Evolutionary conservation across 192 early-diverging fungal genomes (phyloP).

Genomic region (Haplosporangium gracile): DNA sequence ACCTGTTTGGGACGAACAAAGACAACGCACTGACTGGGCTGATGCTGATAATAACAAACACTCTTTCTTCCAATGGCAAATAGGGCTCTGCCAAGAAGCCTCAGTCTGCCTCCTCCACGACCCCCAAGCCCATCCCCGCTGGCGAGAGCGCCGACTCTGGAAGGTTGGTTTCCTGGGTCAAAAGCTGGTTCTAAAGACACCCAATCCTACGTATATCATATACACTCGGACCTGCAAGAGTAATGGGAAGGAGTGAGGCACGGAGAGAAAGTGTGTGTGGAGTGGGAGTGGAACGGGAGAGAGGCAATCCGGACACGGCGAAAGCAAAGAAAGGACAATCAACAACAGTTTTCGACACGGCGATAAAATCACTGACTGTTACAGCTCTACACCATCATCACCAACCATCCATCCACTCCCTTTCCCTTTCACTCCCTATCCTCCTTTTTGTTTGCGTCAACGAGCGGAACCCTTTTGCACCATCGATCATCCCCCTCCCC

Average conservation of each 20-base stretch:
- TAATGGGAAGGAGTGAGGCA: not conserved
- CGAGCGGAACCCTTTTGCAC: not conserved
- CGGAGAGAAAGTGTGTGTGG: not conserved
- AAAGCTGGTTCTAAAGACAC: slow-evolving; percentile 42
- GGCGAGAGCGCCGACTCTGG: slow-evolving; percentile 37
- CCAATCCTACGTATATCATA: not conserved
- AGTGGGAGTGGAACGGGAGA: not conserved
- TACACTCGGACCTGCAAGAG: not conserved
- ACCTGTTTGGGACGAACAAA: not conserved
- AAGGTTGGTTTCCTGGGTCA: slow-evolving; percentile 59
- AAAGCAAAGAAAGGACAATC: not conserved
- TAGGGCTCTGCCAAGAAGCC: slow-evolving; percentile 33
- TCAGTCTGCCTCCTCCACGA: slow-evolving; percentile 29
- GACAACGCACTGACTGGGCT: not conserved
- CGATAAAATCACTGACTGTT: not conserved
- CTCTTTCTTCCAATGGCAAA: not conserved
- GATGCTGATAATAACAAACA: not conserved
- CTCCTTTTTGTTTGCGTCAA: not conserved
- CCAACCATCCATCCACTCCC: not conserved
- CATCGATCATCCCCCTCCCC: not conserved
- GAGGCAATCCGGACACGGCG: not conserved
- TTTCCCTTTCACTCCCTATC: not conserved
- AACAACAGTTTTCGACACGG: not conserved
- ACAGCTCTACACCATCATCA: not conserved
- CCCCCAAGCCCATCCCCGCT: slow-evolving; percentile 43